phyloP scores from a whole-genome alignment of 805 yeast genomes.

The Schwanniomyces sp. region DNA sequence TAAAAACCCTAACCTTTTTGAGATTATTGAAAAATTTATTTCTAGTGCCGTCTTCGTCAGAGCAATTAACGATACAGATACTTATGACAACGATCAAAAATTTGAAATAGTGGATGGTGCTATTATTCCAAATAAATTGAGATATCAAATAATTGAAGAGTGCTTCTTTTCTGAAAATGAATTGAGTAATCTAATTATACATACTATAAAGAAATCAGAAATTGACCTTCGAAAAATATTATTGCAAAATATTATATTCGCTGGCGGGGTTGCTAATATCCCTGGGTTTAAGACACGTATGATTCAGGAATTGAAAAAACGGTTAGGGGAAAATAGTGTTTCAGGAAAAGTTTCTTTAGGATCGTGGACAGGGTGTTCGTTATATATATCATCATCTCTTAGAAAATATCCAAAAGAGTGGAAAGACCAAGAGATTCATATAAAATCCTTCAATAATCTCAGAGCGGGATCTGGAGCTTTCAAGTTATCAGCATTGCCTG shows the following conservation, averaged over 20 bases:
- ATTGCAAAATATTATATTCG: slow-evolving; percentile 17
- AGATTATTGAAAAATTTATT: slow-evolving; percentile 16
- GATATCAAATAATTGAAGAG: slow-evolving; percentile 13
- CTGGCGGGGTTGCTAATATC: slow-evolving; percentile 23
- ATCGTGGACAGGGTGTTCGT: slow-evolving; percentile 32
- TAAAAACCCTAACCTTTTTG: slow-evolving; percentile 10
- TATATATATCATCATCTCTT: slow-evolving; percentile 22
- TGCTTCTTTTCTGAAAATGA: slow-evolving; percentile 5
- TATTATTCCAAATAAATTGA: slow-evolving; percentile 9
- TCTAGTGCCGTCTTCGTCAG: slow-evolving; percentile 10
- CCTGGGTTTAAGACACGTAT: slow-evolving; percentile 21
- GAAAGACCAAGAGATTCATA: slow-evolving; percentile 20
- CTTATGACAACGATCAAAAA: not conserved
- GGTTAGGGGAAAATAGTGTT: slow-evolving; percentile 2
- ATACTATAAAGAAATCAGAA: slow-evolving; percentile 7
- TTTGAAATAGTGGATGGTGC: slow-evolving; percentile 12
- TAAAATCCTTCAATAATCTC: slow-evolving; percentile 13
- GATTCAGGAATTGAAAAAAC: slow-evolving; percentile 9
- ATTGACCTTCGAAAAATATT: slow-evolving; percentile 20
- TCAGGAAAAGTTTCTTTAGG: slow-evolving; percentile 19
- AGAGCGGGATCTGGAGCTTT: slow-evolving; percentile 1
- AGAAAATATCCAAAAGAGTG: slow-evolving; percentile 13
- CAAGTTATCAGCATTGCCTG: slow-evolving; percentile 9
- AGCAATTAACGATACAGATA: slow-evolving; percentile 1
- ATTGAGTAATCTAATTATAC: slow-evolving; percentile 5